These are phyloP conservation scores for Backusella circina DNA, from an alignment of 192 early-diverging fungal species.

Conservation along the genomic window DNA sequence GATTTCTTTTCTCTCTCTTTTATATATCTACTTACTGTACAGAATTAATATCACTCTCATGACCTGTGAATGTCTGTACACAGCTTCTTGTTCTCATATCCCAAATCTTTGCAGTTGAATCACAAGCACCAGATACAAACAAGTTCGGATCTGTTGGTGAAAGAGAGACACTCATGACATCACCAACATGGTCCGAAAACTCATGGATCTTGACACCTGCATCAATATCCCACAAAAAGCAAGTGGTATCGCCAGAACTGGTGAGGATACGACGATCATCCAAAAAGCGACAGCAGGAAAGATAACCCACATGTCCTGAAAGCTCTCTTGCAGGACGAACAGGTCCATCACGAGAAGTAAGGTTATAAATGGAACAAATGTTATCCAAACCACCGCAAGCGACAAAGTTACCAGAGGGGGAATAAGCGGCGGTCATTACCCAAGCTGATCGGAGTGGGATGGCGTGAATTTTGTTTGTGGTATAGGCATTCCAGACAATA, in stretches of 20 bases:
- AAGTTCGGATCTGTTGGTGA: conserved; percentile 86
- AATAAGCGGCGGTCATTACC: conserved; percentile 99
- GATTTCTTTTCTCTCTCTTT: no score
- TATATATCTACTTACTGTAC: conserved; percentile 57
- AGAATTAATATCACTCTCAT: conserved; percentile 96
- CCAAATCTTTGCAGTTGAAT: conserved; percentile 98
- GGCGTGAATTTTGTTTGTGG: conserved; percentile 99
- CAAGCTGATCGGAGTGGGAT: conserved; percentile 97
- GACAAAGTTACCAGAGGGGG: conserved; percentile 95
- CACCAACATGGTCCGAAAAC: conserved; percentile 95
- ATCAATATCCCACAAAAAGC: conserved; percentile 99
- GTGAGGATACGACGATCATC: conserved; percentile 95
- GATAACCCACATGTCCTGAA: conserved; percentile 91
- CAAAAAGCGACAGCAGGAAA: conserved; percentile 96
- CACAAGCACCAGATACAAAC: conserved; percentile 97
- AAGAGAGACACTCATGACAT: conserved; percentile 96
- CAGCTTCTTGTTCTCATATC: conserved; percentile 96
- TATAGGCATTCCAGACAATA: conserved; percentile 98
- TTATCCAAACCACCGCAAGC: conserved; percentile 99
- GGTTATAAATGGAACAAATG: conserved; percentile 97
- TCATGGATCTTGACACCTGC: conserved; percentile 94
- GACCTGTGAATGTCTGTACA: conserved; percentile 96
- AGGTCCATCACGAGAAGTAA: conserved; percentile 89
- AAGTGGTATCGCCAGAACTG: conserved; percentile 94
- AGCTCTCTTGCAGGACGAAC: conserved; percentile 94